Evolutionary conservation across 768 basidiomycete species (phyloP).

Genomic region (Tricholoma bakamatsutake): DNA sequence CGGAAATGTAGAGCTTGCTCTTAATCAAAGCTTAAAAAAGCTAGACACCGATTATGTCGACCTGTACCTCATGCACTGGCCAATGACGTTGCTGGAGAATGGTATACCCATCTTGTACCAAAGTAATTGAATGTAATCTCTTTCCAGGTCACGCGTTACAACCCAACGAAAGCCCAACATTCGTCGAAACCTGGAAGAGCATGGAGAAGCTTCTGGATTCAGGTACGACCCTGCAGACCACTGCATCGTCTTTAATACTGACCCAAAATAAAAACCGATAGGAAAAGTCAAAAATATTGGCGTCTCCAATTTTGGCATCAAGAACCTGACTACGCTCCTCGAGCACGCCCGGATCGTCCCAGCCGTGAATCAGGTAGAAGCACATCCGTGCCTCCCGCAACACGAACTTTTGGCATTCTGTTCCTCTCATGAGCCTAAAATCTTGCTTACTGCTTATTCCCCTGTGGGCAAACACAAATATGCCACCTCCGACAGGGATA

Average conservation of each 20-base stretch:
- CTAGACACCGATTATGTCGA: constrained; percentile 40
- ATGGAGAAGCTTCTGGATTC: constrained; percentile 34
- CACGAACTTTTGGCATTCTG: constrained; percentile 38
- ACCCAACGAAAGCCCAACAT: constrained; percentile 23
- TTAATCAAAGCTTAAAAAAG: constrained; percentile 29
- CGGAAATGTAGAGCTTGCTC: constrained; percentile 24
- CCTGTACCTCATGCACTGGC: constrained; percentile 41
- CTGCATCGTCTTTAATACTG: neutral
- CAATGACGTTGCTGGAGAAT: constrained; percentile 19
- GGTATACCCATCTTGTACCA: constrained; percentile 6
- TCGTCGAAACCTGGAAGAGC: constrained; percentile 33
- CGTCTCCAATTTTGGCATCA: constrained; percentile 47
- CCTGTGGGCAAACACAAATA: constrained; percentile 31
- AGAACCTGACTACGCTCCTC: constrained; percentile 30
- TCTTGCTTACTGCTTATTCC: constrained; percentile 41
- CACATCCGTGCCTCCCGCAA: constrained; percentile 42
- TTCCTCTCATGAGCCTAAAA: constrained; percentile 25
- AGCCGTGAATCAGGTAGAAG: constrained; percentile 33
- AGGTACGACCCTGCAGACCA: constrained; percentile 17
- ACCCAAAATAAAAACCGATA: neutral
- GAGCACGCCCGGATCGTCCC: constrained; percentile 35
- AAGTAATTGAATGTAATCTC: neutral
- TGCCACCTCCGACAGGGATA: constrained; percentile 16
- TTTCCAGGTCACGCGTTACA: constrained; percentile 8
- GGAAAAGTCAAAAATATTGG: constrained; percentile 36